Evolutionary conservation across 805 yeast genomes (phyloP).

Genomic region (Sugiyamaella lignohabitans): DNA sequence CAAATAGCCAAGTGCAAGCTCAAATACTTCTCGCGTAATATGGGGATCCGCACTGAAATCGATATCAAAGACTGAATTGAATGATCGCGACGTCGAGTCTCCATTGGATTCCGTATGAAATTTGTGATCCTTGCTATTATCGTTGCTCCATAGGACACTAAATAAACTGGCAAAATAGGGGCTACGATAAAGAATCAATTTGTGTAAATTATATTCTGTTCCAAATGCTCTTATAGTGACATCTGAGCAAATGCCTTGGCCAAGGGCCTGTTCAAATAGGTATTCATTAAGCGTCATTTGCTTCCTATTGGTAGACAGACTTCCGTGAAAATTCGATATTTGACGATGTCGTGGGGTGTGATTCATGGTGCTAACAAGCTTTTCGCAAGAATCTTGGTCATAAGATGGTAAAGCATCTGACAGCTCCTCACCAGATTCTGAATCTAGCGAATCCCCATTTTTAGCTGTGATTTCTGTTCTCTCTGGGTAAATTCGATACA

Average conservation of each 20-base stretch:
- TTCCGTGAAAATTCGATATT: not conserved
- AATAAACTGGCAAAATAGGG: constrained; percentile 39
- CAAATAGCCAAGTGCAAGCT: constrained; percentile 40
- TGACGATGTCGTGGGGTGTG: not conserved
- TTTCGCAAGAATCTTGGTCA: no score
- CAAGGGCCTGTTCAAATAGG: not conserved
- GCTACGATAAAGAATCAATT: constrained; percentile 40
- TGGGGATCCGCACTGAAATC: constrained; percentile 35
- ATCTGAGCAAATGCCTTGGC: not conserved
- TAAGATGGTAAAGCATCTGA: no score
- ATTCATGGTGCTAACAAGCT: no score
- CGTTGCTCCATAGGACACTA: constrained; percentile 37
- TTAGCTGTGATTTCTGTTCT: no score
- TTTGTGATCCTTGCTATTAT: not conserved
- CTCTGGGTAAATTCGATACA: no score
- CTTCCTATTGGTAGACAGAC: not conserved
- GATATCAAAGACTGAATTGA: no score
- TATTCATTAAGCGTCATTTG: not conserved
- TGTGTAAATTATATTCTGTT: constrained; percentile 40
- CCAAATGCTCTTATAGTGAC: constrained; percentile 39
- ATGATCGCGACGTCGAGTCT: not conserved
- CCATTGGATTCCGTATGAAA: not conserved
- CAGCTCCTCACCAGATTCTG: no score
- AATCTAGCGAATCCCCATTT: no score
- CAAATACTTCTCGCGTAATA: constrained; percentile 43